Percentiles rank a stretch among this genome's conserved stretches.
Evolutionary conservation across 495 filamentous ascomycete genomes (phyloP).

Genomic region (Diplogelasinospora grovesii): DNA sequence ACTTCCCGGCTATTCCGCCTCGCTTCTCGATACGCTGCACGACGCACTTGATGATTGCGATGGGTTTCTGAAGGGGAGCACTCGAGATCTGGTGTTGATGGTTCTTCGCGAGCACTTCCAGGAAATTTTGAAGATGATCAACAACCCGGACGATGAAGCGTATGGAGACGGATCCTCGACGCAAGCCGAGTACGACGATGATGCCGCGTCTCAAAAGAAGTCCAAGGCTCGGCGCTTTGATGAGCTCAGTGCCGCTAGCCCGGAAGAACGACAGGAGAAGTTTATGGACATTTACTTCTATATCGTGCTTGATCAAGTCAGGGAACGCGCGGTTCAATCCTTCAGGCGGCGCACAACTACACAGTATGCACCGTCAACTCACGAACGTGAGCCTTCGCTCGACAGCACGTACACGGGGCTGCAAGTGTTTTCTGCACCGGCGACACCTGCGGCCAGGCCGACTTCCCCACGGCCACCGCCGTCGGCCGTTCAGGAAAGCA

Average conservation of each 20-base stretch:
- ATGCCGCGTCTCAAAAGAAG: not conserved
- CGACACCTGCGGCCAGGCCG: not conserved
- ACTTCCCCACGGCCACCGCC: not conserved
- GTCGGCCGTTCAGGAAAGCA: constrained; percentile 2
- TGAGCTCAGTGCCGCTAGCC: constrained; percentile 29
- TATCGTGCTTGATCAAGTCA: constrained; percentile 26
- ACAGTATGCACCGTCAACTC: constrained; percentile 16
- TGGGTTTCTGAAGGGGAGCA: constrained; percentile 14
- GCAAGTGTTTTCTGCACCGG: constrained; percentile 1
- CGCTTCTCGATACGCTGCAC: constrained; percentile 32
- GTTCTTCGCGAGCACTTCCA: constrained; percentile 35
- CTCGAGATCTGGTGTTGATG: constrained; percentile 23
- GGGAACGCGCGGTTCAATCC: constrained; percentile 17
- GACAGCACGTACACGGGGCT: constrained; percentile 8
- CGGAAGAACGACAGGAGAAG: constrained; percentile 32
- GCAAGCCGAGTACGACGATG: constrained; percentile 9
- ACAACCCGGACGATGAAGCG: constrained; percentile 13
- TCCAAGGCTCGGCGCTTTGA: constrained; percentile 17
- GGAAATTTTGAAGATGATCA: constrained; percentile 29
- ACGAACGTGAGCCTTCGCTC: constrained; percentile 3
- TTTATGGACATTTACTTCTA: constrained; percentile 40
- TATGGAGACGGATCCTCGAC: no score
- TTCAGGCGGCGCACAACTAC: constrained; percentile 15
- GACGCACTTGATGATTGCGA: constrained; percentile 28
- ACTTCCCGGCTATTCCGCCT: constrained; percentile 19